phyloP scores from a whole-genome alignment of 176 grass and related monocot species.

The Urochloa ruziziensis region DNA sequence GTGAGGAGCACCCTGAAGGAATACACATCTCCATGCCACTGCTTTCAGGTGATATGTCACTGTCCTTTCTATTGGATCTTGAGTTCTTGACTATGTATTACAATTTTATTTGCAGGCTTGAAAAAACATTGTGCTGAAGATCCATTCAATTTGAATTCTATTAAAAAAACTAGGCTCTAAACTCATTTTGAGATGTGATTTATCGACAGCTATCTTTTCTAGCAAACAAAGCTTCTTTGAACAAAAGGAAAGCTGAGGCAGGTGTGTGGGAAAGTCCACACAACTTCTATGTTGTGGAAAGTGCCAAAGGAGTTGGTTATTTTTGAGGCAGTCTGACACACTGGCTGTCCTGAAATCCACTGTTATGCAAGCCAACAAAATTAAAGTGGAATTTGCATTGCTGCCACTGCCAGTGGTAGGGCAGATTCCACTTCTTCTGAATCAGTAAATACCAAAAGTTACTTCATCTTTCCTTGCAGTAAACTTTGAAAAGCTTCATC shows the following conservation, averaged over 20 bases:
- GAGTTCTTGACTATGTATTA: not conserved
- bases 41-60: slow-evolving; percentile 37
- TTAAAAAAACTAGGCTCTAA: not conserved
- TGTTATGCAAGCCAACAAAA: slow-evolving; percentile 35
- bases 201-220: not conserved
- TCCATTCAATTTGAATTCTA: not conserved
- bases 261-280: slow-evolving; percentile 1
- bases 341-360: slow-evolving; percentile 35
- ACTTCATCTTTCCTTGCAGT: slow-evolving; percentile 3
- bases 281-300: slow-evolving; percentile 41
- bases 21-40: slow-evolving; percentile 23
- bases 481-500: not conserved
- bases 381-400: slow-evolving; percentile 23
- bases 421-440: slow-evolving; percentile 1
- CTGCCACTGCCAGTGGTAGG: slow-evolving; percentile 20
- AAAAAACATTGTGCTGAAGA: not conserved
- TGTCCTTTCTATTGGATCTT: slow-evolving; percentile 21
- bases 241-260: slow-evolving; percentile 22
- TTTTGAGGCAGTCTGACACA: slow-evolving; percentile 37
- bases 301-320: slow-evolving; percentile 41
- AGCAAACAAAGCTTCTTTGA: slow-evolving; percentile 22
- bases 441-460: slow-evolving; percentile 27
- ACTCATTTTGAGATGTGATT: not conserved
- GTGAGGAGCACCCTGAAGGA: slow-evolving; percentile 33
- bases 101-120: not conserved